Evolutionary conservation across 768 basidiomycete species (phyloP), one percentile per base, ranked within the genome.

Genomic region (Boletus coccyginus): DNA sequence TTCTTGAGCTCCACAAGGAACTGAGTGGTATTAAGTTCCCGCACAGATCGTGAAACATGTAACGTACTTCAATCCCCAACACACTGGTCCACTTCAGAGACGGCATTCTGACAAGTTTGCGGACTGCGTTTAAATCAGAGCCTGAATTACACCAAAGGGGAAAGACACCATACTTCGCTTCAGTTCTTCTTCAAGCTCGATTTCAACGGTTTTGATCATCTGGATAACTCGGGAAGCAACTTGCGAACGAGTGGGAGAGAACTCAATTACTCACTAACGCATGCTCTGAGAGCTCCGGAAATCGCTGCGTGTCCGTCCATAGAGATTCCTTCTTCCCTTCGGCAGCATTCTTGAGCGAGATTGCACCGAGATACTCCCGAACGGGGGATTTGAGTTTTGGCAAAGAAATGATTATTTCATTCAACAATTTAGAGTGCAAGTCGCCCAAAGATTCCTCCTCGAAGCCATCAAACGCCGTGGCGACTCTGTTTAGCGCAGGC

Each of bases 1-100:
- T 83, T 85, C 57, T 83, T 86, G 24, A 96, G 72, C 69, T 96
- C 92, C 11, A 96, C 76, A 11, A 97, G 75, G 68, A 82, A 95
- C 87, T 97, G 61, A 8, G 9, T 36, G 27, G 27, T 35, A 27
- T 35, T 36, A 41, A 41, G 32, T 7, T 9, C 35, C 19, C 36
- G 39, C 21, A 40, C 19, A 36, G 13, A 24, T 17, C 16, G 24
- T 5, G 36, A 44, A 47, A 29, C 27, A 45, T 35, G n/a, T 21
- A 8, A 60, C 57, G 56, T 61, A 92, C 93, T 70, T 94, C 93
- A 52, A 88, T 86, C 0, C 82, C 86, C 0, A 78, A 73, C 13
- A 87, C 77, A 6, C 78, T 81, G 3, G 81, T 79, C 78, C 85
- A 98, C 52, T 86, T 74, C 24, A 94, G 75, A 10, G 83, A 84